Conservation (phyloP, 2,329 filamentous ascomycete species). For the Cercospora sp. region DNA sequence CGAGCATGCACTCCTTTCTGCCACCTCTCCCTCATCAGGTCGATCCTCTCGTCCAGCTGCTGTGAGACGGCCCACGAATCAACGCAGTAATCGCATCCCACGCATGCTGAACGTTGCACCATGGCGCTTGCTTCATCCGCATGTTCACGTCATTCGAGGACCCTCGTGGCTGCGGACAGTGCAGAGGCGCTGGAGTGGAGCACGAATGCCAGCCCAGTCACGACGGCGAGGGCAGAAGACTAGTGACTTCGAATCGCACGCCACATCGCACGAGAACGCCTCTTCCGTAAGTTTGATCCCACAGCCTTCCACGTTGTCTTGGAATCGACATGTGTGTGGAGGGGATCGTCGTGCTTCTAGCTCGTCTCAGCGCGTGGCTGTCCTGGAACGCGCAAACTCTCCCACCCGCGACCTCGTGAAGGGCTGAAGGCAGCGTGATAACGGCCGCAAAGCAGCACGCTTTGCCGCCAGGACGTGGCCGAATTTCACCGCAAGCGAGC, state of each 20-base stretch:
- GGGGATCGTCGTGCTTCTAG: constrained; percentile 6
- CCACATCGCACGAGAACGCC: constrained; percentile 7
- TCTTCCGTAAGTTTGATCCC: constrained; percentile 15
- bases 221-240: not conserved
- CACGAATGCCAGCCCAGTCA: not conserved
- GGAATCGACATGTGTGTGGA: constrained; percentile 9
- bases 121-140: not conserved
- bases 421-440: not conserved
- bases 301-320: constrained; percentile 15
- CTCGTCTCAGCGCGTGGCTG: constrained; percentile 7
- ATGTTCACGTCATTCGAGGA: not conserved
- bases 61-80: not conserved
- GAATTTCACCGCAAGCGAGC: constrained; percentile 8
- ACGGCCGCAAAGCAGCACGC: not conserved
- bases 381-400: constrained; percentile 11
- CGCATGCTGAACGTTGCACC: not conserved
- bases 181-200: not conserved
- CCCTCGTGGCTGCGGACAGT: not conserved
- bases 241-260: not conserved
- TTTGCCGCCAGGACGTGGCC: constrained; percentile 9
- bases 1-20: constrained; percentile 2
- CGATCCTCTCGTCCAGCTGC: not conserved
- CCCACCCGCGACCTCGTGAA: not conserved
- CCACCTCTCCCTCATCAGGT: not conserved
- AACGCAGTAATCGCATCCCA: not conserved